Conservation (phyloP, 148 eudicot species). For the Vaccinium darrowii region DNA sequence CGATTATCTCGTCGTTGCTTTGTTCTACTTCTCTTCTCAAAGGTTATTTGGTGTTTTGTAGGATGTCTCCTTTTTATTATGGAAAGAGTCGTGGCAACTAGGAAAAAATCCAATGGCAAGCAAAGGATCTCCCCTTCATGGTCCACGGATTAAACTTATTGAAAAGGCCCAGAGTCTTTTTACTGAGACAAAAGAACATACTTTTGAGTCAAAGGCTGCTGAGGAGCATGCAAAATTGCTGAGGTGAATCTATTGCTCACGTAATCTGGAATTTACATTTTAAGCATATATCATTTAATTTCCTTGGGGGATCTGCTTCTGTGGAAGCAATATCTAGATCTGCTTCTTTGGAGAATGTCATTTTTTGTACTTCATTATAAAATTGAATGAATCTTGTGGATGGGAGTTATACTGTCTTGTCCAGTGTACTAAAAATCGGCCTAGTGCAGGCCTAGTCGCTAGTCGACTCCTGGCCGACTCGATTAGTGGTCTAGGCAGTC, state of each 20-base stretch:
- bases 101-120: constrained; percentile 93
- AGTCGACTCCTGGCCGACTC: no score
- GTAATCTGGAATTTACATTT: not conserved
- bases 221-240: constrained; percentile 96
- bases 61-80: constrained; percentile 91
- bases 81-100: constrained; percentile 92
- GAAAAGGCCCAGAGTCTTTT: constrained; percentile 86
- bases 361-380: not conserved
- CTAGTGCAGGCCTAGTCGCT: no score
- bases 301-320: not conserved
- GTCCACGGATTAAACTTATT: constrained; percentile 85
- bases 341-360: not conserved
- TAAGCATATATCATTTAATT: not conserved
- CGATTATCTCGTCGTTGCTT: not conserved
- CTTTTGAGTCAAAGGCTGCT: constrained; percentile 91
- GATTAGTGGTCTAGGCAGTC: no score
- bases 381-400: not conserved
- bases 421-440: no score
- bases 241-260: constrained; percentile 38
- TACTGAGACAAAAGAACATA: constrained; percentile 85
- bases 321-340: not conserved
- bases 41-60: constrained; percentile 31
- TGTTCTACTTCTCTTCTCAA: constrained; percentile 2
- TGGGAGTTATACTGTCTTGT: not conserved
- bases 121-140: constrained; percentile 86